These are phyloP conservation scores for Claviceps sorghi DNA, from an alignment of 2,329 filamentous ascomycete genomes.

Conservation along the genomic window DNA sequence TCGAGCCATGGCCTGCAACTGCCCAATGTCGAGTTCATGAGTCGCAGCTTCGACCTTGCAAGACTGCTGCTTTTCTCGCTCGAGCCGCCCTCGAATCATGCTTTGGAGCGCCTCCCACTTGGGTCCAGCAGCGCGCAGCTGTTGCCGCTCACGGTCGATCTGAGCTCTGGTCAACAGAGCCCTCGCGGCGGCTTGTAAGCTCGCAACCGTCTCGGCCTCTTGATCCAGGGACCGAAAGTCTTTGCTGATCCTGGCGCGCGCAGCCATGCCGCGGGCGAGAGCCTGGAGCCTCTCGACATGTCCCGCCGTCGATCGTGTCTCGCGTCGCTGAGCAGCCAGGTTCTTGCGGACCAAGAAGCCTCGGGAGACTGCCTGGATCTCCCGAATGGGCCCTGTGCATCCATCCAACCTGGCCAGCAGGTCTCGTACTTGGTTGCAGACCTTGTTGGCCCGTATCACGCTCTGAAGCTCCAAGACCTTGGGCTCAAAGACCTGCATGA, in stretches of 20 bases:
- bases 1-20: conserved; percentile 37
- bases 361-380: conserved; percentile 51
- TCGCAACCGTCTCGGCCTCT: conserved; percentile 33
- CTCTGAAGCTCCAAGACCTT: conserved; percentile 72
- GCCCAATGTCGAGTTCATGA: conserved; percentile 28
- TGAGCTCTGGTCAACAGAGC: conserved; percentile 45
- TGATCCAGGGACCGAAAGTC: conserved; percentile 38
- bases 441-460: conserved; percentile 56
- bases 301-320: conserved; percentile 36
- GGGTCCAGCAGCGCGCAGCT: conserved; percentile 33
- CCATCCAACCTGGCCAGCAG: conserved; percentile 44
- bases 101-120: conserved; percentile 33
- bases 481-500: conserved; percentile 55
- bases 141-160: conserved; percentile 34
- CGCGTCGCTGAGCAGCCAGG: conserved; percentile 39
- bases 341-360: conserved; percentile 51
- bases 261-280: conserved; percentile 50
- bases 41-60: conserved; percentile 34
- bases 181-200: conserved; percentile 52
- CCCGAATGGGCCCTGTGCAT: conserved; percentile 47
- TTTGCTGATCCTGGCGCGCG: conserved; percentile 40
- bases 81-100: conserved; percentile 30
- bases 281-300: conserved; percentile 49
- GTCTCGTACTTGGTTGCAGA: conserved; percentile 42
- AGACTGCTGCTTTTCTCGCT: conserved; percentile 28